These are phyloP conservation scores for Fallopia convolvulus DNA, from an alignment of 148 eudicot species.

Conservation along the genomic window DNA sequence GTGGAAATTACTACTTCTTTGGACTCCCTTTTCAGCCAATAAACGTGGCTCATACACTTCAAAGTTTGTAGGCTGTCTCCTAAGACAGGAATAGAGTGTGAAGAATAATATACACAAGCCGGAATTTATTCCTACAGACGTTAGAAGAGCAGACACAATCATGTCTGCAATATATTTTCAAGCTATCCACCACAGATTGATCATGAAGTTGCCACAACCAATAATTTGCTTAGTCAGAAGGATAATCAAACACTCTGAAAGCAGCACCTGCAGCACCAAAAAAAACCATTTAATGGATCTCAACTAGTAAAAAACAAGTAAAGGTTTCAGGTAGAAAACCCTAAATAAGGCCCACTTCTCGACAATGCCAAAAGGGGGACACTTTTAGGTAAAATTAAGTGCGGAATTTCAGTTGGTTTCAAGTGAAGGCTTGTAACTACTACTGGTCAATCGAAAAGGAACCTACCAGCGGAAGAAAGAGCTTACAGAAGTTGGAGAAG, in stretches of 20 bases:
- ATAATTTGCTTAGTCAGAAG: conserved; percentile 11
- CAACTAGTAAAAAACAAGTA: neutral
- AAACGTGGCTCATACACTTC: conserved; percentile 52
- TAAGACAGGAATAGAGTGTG: conserved; percentile 49
- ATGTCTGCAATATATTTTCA: conserved; percentile 24
- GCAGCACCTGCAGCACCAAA: neutral
- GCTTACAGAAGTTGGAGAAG: too few species aligned
- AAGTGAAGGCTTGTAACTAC: neutral
- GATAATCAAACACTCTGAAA: neutral
- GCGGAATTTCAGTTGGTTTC: neutral
- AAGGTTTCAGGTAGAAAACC: neutral
- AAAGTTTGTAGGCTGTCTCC: conserved; percentile 55
- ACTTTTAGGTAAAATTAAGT: neutral
- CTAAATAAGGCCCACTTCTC: neutral
- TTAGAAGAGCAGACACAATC: conserved; percentile 72
- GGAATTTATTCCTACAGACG: conserved; percentile 71
- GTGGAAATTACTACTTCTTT: conserved; percentile 15
- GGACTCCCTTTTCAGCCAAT: conserved; percentile 34
- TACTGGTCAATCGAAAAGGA: neutral
- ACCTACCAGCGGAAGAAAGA: too few species aligned
- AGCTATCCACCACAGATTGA: conserved; percentile 14
- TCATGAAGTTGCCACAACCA: conserved; percentile 11
- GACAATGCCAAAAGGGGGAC: neutral
- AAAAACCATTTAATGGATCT: neutral
- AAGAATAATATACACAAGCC: conserved; percentile 57